Evolutionary conservation across 108 stramenopile genomes (phyloP), one percentile per base, ranked within the genome.

Genomic region (Aurantiochytrium sp.): DNA sequence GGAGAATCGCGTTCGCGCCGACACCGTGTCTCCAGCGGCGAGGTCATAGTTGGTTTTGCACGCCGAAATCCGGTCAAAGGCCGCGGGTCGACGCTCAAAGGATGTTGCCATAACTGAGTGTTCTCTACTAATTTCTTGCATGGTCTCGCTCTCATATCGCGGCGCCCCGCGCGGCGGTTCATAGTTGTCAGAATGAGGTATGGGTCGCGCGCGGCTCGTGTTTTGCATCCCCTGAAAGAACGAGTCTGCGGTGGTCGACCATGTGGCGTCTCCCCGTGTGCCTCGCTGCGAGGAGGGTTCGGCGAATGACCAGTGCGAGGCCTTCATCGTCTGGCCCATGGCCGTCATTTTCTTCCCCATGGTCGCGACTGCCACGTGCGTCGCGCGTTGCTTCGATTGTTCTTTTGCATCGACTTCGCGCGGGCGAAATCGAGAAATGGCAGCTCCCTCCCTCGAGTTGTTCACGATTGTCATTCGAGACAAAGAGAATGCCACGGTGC

Each of bases 31-130:
- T 1, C 49, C 76, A 6, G 45, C 76, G 5, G 76, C 6, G 6
- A 83, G 25, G 76, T 83, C 76, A 23, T 83, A 83, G 4, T 83
- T 83, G n/a, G 76, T 83, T 83, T 83, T 83, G n/a, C 19, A 83
- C 23, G 76, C 76, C n/a, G 76, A 53, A 47, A 83, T 35, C 6
- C 76, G 76, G 28, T 83, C 76, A 53, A 53, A 83, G 8, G 76
- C 76, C 45, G 76, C 49, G 6, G 19, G 49, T 14, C 49, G 49
- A 45, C 51, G 76, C 23, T 83, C 51, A 23, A 25, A 83, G 49
- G 45, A 18, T 47, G 4, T 8, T 28, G 76, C 45, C 25, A 83
- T 18, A 23, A 23, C 51, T 12, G 76, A 53, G 51, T 83, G 76
- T 16, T 83, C 21, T 1, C 1, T 10, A 42, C 64, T 69, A 0